These are phyloP conservation scores for Xylariaceae sp. DNA, from an alignment of 2,329 filamentous ascomycete species.

Conservation along the genomic window DNA sequence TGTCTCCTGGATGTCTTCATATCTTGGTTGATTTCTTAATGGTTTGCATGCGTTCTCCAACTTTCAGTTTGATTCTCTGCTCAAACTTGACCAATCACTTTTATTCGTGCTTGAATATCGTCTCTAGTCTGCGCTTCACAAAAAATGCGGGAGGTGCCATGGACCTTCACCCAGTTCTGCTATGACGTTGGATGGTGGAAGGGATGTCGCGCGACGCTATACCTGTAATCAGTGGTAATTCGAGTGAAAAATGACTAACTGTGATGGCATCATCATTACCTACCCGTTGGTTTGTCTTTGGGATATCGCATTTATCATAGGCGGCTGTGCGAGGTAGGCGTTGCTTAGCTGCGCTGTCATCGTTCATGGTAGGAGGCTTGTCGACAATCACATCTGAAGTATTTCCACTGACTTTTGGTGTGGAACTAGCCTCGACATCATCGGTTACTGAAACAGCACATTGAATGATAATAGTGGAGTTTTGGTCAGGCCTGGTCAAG, in stretches of 20 bases:
- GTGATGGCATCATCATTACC: background rate
- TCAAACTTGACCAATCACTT: no score
- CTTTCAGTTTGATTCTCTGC: no score
- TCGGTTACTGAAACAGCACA: background rate
- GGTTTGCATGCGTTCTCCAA: no score
- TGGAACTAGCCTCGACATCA: background rate
- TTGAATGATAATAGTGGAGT: slow-evolving; percentile 41
- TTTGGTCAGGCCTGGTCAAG: background rate
- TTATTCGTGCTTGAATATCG: background rate
- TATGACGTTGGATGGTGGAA: slow-evolving; percentile 4
- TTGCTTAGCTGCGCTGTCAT: no score
- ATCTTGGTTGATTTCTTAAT: no score
- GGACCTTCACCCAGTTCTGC: background rate
- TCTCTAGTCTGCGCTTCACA: background rate
- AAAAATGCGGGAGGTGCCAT: background rate
- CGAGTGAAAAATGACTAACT: background rate
- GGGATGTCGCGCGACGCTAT: slow-evolving; percentile 12
- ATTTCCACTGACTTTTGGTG: no score
- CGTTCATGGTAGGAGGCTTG: no score
- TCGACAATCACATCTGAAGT: no score
- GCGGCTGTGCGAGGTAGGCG: no score
- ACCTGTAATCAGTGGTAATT: background rate
- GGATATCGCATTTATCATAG: background rate
- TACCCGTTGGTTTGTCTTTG: background rate
- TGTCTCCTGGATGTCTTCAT: no score